Evolutionary conservation across 2,329 filamentous ascomycete genomes (phyloP).

Genomic region (Colletotrichum sp.): DNA sequence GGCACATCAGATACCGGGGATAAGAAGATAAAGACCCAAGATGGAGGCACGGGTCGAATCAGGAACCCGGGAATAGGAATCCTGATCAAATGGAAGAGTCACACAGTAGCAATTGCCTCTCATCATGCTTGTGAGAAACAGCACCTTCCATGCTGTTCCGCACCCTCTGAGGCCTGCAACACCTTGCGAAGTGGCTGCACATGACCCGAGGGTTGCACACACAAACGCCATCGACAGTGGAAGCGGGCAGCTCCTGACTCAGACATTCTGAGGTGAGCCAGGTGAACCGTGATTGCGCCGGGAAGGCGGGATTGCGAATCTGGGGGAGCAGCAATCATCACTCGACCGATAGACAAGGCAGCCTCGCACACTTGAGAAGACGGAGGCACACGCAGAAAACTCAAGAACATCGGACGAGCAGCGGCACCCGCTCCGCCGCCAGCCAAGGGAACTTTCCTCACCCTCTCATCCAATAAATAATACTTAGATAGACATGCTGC

Average conservation of each 20-base stretch:
- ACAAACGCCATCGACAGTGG: background rate
- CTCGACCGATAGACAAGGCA: background rate
- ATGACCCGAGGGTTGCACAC: background rate
- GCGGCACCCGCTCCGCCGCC: background rate
- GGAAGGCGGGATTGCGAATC: background rate
- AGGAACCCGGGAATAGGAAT: background rate
- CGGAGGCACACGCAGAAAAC: background rate
- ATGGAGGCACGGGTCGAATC: background rate
- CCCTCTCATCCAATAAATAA: background rate
- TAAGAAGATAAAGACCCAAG: background rate
- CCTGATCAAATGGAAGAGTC: background rate
- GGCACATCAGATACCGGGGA: background rate
- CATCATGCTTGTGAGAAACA: background rate
- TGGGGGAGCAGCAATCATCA: background rate
- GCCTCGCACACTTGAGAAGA: background rate
- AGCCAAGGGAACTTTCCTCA: background rate
- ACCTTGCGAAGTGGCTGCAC: background rate
- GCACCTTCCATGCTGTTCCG: slow-evolving; percentile 13
- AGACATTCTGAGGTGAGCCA: background rate
- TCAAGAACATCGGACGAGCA: background rate
- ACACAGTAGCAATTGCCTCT: background rate
- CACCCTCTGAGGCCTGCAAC: background rate
- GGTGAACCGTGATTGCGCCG: background rate
- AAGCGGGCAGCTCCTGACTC: slow-evolving; percentile 7
- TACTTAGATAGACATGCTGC: background rate